Percentiles rank a stretch among this genome's conserved stretches.
Conservation (phyloP, 139 green algal genomes). For the Coelastrella sp. region DNA sequence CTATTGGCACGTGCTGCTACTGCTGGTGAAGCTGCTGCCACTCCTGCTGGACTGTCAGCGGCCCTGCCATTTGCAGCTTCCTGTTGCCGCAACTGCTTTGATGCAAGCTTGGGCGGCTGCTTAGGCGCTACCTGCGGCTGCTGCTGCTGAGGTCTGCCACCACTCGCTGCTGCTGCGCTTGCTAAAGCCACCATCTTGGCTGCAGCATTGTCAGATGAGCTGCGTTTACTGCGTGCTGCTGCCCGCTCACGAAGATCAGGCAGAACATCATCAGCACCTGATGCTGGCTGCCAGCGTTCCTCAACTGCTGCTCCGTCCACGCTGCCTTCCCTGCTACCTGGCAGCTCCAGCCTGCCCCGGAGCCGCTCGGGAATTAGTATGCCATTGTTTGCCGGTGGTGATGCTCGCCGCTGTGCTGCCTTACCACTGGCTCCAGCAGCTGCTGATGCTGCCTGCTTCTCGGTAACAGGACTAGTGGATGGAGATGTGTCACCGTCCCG, state of each 20-base stretch:
- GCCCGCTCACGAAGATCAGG: not conserved
- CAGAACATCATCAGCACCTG: not conserved
- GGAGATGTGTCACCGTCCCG: not conserved
- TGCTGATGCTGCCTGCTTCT: not conserved
- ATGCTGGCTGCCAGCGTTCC: conserved; percentile 11
- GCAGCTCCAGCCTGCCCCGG: not conserved
- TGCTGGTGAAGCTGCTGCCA: not conserved
- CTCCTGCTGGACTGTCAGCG: not conserved
- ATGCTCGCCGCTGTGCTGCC: too few species aligned
- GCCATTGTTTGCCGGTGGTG: too few species aligned
- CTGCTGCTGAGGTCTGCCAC: not conserved
- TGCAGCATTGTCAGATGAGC: not conserved
- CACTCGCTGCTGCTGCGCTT: not conserved
- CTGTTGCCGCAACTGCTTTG: conserved; percentile 11
- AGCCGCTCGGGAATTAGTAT: not conserved
- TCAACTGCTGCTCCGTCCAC: not conserved
- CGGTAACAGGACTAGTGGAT: too few species aligned
- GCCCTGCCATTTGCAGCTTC: not conserved
- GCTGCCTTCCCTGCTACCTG: not conserved
- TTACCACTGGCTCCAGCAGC: not conserved
- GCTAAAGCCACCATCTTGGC: not conserved
- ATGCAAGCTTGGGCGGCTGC: conserved; percentile 2
- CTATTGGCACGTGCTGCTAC: not conserved
- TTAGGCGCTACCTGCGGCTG: not conserved
- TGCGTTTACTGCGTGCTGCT: not conserved